Percentiles rank a stretch among this genome's conserved stretches.
phyloP scores from a whole-genome alignment of 768 basidiomycete genomes.

The Suillus fuscotomentosus region DNA sequence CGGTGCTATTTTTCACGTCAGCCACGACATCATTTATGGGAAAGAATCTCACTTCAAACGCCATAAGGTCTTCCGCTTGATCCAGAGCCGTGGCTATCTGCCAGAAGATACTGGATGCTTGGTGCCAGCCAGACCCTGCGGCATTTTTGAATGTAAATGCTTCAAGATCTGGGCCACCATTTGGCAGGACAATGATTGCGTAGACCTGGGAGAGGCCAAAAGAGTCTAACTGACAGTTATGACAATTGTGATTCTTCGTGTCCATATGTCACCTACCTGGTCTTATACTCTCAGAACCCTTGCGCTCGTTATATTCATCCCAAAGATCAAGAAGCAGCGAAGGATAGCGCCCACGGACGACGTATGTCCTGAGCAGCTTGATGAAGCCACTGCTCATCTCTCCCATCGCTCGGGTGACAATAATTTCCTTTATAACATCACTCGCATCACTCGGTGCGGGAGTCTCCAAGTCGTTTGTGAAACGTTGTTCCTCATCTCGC shows the following conservation, averaged over 20 bases:
- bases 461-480: slow-evolving; percentile 42
- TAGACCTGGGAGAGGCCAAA: slow-evolving; percentile 80
- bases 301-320: slow-evolving; percentile 78
- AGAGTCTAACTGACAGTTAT: slow-evolving; percentile 47
- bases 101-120: slow-evolving; percentile 90
- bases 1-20: slow-evolving; percentile 66
- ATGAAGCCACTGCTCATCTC: slow-evolving; percentile 77
- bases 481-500: slow-evolving; percentile 43
- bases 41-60: slow-evolving; percentile 74
- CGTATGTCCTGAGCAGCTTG: slow-evolving; percentile 74
- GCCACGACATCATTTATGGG: slow-evolving; percentile 4
- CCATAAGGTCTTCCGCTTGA: slow-evolving; percentile 73
- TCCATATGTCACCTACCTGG: slow-evolving; percentile 59
- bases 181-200: slow-evolving; percentile 85
- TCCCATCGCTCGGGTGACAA: slow-evolving; percentile 76
- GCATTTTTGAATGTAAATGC: slow-evolving; percentile 65
- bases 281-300: slow-evolving; percentile 80
- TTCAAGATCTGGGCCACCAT: slow-evolving; percentile 91
- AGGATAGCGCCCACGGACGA: slow-evolving; percentile 87
- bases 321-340: slow-evolving; percentile 74
- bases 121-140: slow-evolving; percentile 70
- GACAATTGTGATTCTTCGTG: slow-evolving; percentile 8
- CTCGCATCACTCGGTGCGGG: slow-evolving; percentile 72
- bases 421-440: slow-evolving; percentile 79
- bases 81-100: slow-evolving; percentile 79